Conservation (phyloP, 306 rosid genomes). For the Castanea mollissima region DNA sequence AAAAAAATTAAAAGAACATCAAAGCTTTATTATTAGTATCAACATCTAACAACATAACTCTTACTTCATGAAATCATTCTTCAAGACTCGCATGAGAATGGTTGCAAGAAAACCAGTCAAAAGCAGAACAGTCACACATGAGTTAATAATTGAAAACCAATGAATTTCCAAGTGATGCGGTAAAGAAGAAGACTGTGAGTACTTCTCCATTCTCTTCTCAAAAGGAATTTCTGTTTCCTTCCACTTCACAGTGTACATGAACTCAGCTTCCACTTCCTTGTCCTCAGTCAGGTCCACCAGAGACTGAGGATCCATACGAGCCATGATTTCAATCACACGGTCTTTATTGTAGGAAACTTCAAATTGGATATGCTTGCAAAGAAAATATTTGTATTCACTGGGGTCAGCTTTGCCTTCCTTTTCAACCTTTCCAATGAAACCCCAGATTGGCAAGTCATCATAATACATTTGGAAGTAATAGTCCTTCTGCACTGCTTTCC, state of each 20-base stretch:
- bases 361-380: conserved; percentile 88
- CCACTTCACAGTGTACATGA: conserved; percentile 86
- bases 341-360: conserved; percentile 77
- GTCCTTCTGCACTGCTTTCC: conserved; percentile 80
- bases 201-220: conserved; percentile 94
- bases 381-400: conserved; percentile 74
- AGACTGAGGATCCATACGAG: conserved; percentile 85
- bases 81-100: conserved; percentile 96
- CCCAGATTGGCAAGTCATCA: conserved; percentile 96
- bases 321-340: conserved; percentile 79
- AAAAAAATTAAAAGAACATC: conserved; percentile 8
- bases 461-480: conserved; percentile 96
- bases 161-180: conserved; percentile 98
- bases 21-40: neutral
- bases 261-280: conserved; percentile 74
- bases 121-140: conserved; percentile 96
- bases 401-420: conserved; percentile 82
- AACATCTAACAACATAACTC: conserved; percentile 19
- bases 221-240: conserved; percentile 74
- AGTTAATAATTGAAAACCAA: conserved; percentile 96
- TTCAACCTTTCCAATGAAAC: conserved; percentile 88
- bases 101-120: conserved; percentile 97
- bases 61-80: conserved; percentile 97
- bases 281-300: conserved; percentile 90
- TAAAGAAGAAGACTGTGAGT: conserved; percentile 88